Percentiles rank a stretch among this genome's conserved stretches.
Evolutionary conservation across 352 stramenopile genomes (phyloP).

Genomic region (Phytophthora fragariaefolia): DNA sequence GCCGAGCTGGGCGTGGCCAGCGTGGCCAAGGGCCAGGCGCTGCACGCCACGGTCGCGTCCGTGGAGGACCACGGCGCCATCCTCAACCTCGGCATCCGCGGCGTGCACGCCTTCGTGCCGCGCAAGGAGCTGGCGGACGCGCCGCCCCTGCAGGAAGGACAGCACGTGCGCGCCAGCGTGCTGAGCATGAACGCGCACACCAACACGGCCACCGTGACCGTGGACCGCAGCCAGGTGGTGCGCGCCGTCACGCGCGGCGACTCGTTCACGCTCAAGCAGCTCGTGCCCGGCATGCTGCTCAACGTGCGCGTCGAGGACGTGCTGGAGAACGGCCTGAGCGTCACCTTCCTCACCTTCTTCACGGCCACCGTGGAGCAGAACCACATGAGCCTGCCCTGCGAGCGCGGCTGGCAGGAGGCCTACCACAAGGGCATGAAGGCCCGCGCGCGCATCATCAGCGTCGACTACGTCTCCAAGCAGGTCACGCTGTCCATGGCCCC

Average conservation of each 20-base stretch:
- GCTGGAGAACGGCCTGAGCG: constrained; percentile 81
- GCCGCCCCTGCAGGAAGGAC: constrained; percentile 50
- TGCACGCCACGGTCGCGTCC: constrained; percentile 89
- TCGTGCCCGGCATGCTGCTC: constrained; percentile 93
- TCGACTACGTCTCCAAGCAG: constrained; percentile 77
- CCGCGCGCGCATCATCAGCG: constrained; percentile 84
- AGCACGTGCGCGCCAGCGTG: constrained; percentile 77
- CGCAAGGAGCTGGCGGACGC: constrained; percentile 78
- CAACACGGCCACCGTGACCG: constrained; percentile 73
- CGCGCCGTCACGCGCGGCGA: constrained; percentile 86
- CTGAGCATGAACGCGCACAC: constrained; percentile 82
- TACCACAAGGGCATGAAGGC: constrained; percentile 88
- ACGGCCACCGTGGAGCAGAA: constrained; percentile 88
- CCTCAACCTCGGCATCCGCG: constrained; percentile 90
- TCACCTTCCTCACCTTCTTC: constrained; percentile 92
- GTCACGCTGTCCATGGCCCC: constrained; percentile 88
- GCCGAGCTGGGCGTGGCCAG: constrained; percentile 65
- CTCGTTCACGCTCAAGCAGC: constrained; percentile 87
- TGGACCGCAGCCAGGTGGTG: constrained; percentile 63
- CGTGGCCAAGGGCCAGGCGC: constrained; percentile 68
- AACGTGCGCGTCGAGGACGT: constrained; percentile 93
- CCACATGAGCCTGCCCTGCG: constrained; percentile 88
- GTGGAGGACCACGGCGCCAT: constrained; percentile 96
- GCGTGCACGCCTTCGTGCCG: constrained; percentile 78
- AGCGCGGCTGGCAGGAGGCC: constrained; percentile 72